Conservation (phyloP, 768 basidiomycete species). For the Hericium coralloides region DNA sequence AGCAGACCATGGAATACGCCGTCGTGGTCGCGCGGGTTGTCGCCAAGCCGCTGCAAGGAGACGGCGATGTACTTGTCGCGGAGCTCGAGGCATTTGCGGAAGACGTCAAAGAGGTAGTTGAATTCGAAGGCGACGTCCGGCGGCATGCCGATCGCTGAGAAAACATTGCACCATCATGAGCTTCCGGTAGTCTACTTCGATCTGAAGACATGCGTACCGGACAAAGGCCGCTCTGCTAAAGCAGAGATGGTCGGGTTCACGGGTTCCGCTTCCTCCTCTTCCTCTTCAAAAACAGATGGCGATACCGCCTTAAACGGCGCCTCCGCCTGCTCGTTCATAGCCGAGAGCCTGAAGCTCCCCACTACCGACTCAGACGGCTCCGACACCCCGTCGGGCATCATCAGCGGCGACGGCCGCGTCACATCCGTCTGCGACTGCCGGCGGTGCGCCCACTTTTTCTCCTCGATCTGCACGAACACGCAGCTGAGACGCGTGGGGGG, state of each 20-base stretch:
- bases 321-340: not conserved
- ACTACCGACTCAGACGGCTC: not conserved
- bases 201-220: conserved; percentile 3
- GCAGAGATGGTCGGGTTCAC: not conserved
- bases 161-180: conserved; percentile 4
- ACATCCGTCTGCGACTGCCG: conserved; percentile 34
- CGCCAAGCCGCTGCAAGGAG: conserved; percentile 87
- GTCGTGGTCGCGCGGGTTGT: conserved; percentile 91
- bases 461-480: conserved; percentile 48
- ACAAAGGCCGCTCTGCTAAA: not conserved
- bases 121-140: conserved; percentile 19
- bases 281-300: not conserved
- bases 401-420: conserved; percentile 26
- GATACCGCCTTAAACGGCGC: not conserved
- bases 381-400: conserved; percentile 6
- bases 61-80: conserved; percentile 92
- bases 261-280: not conserved
- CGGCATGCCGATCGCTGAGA: not conserved
- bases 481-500: not conserved
- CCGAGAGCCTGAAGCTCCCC: not conserved
- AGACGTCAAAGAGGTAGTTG: conserved; percentile 47
- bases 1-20: conserved; percentile 61
- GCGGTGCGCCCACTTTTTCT: conserved; percentile 61
- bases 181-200: conserved; percentile 9
- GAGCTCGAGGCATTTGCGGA: conserved; percentile 80